A percentile compares a stretch with the other conserved stretches of the same genome.
These are phyloP conservation scores for Urostyla sp. DNA, from an alignment of 73 alveolate genomes.

Conservation along the genomic window DNA sequence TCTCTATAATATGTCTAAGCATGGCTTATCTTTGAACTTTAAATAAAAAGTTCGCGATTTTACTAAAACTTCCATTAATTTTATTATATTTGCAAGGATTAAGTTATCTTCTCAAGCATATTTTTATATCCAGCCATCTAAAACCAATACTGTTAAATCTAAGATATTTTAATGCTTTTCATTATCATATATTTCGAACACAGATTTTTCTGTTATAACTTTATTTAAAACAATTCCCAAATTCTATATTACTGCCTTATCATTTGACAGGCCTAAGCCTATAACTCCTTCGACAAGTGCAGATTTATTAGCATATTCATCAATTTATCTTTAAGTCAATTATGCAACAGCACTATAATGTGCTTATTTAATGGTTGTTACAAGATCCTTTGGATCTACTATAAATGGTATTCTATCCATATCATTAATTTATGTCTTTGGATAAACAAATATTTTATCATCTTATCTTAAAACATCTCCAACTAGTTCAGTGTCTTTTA, in stretches of 20 bases:
- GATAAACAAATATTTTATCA: conserved; percentile 58
- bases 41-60: conserved; percentile 51
- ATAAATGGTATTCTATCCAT: conserved; percentile 51
- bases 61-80: conserved; percentile 44
- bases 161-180: conserved; percentile 51
- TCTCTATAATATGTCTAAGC: conserved; percentile 10
- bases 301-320: conserved; percentile 48
- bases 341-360: conserved; percentile 55
- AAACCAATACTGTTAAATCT: conserved; percentile 52
- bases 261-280: conserved; percentile 58
- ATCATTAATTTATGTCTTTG: conserved; percentile 59
- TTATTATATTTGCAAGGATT: conserved; percentile 43
- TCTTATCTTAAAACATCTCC: conserved; percentile 46
- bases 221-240: conserved; percentile 55
- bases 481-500: conserved; percentile 53
- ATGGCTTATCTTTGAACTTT: conserved; percentile 61
- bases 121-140: conserved; percentile 61
- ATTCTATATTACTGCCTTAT: conserved; percentile 55
- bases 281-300: conserved; percentile 52
- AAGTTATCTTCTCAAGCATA: conserved; percentile 50
- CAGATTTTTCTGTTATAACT: conserved; percentile 26
- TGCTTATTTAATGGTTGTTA: conserved; percentile 50
- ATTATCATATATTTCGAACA: conserved; percentile 49
- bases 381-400: conserved; percentile 60
- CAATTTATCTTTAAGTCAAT: conserved; percentile 54